phyloP scores from a whole-genome alignment of 2,329 filamentous ascomycete genomes.

The Sporothrix dimorphospora region DNA sequence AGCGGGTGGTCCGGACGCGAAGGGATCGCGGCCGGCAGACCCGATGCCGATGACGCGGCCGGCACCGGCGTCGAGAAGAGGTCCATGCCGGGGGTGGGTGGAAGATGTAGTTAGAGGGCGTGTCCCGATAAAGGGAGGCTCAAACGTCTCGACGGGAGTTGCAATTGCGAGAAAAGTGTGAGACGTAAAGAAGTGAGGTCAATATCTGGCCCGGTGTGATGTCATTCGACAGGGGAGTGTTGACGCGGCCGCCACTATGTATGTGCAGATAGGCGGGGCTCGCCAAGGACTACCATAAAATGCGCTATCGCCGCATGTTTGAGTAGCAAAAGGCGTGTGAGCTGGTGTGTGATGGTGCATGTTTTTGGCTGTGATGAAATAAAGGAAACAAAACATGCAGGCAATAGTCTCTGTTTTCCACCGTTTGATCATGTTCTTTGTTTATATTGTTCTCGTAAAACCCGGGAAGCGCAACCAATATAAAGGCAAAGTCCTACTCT shows the following conservation, averaged over 20 bases:
- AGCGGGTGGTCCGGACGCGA: conserved; percentile 61
- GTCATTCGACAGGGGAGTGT: neutral
- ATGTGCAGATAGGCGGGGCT: conserved; percentile 14
- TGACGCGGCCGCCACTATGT: conserved; percentile 1
- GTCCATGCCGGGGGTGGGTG: conserved; percentile 39
- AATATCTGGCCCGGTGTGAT: neutral
- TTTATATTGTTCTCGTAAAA: neutral
- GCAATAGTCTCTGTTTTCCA: no score
- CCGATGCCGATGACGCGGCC: conserved; percentile 46
- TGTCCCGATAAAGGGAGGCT: no score
- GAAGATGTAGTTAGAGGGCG: neutral
- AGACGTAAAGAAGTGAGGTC: neutral
- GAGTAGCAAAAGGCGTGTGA: no score
- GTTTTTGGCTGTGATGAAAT: no score
- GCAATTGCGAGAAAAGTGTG: neutral
- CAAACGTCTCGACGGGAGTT: neutral
- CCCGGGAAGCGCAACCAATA: no score
- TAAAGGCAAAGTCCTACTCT: no score
- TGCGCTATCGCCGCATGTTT: conserved; percentile 3
- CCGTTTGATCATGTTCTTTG: no score
- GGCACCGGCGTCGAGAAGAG: conserved; percentile 59
- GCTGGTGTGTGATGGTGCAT: no score
- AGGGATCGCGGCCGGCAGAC: conserved; percentile 50
- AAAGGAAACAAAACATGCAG: no score
- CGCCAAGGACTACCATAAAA: neutral